These are phyloP conservation scores for Cladophialophora bantiana DNA, from an alignment of 2,329 filamentous ascomycete genomes.

Conservation along the genomic window DNA sequence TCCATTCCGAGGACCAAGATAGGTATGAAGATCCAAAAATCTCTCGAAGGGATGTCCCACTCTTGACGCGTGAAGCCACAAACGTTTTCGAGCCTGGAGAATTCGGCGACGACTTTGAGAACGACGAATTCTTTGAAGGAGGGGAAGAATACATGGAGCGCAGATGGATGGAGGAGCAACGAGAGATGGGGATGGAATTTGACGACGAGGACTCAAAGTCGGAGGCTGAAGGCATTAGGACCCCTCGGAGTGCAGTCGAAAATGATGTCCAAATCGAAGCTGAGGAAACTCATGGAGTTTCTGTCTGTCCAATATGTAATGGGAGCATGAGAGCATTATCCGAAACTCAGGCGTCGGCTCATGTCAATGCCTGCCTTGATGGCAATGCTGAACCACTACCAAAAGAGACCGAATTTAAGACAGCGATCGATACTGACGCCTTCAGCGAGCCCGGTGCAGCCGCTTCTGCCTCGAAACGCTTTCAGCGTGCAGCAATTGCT, in stretches of 20 bases:
- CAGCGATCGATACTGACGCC: constrained; percentile 22
- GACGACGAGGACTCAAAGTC: constrained; percentile 64
- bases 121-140: constrained; percentile 64
- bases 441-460: constrained; percentile 44
- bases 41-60: constrained; percentile 43
- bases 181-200: constrained; percentile 51
- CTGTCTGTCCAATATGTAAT: constrained; percentile 79
- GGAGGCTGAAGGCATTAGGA: constrained; percentile 38
- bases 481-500: constrained; percentile 72
- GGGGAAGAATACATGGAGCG: constrained; percentile 72
- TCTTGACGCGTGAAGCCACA: constrained; percentile 59
- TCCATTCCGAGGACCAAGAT: constrained; percentile 14
- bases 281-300: constrained; percentile 39
- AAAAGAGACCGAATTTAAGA: constrained; percentile 38
- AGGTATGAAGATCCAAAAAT: constrained; percentile 38
- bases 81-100: constrained; percentile 56
- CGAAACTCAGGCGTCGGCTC: constrained; percentile 70
- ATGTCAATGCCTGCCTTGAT: constrained; percentile 94
- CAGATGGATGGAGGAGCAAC: constrained; percentile 77
- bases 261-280: constrained; percentile 31
- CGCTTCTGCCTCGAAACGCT: constrained; percentile 59
- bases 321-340: constrained; percentile 66
- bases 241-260: constrained; percentile 34
- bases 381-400: constrained; percentile 72
- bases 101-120: constrained; percentile 66